Conservation (phyloP, 1,284 basidiomycete species). For the Puccinia polysora region DNA sequence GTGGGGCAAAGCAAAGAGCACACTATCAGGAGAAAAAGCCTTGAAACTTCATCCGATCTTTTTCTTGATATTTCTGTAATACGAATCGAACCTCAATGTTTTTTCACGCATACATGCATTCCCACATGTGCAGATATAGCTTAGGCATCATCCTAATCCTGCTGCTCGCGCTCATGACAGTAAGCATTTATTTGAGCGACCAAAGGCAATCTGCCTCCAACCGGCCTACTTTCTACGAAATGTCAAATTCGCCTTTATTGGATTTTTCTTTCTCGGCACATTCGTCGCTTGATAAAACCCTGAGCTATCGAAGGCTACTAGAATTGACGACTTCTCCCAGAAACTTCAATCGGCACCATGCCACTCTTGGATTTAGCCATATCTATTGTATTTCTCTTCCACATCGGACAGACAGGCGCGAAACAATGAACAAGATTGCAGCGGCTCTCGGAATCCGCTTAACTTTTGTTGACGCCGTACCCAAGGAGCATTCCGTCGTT, state of each 20-base stretch:
- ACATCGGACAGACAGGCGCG: conserved; percentile 58
- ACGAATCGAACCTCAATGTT: background rate
- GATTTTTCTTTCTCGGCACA: conserved; percentile 24
- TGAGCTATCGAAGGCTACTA: conserved; percentile 45
- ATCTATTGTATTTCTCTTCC: conserved; percentile 64
- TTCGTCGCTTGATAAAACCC: conserved; percentile 5
- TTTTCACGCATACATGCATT: conserved; percentile 15
- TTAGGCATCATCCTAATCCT: conserved; percentile 10
- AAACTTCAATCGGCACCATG: conserved; percentile 45
- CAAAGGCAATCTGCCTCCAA: background rate
- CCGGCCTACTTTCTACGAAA: background rate
- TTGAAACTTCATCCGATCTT: too few species aligned
- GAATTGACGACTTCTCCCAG: conserved; percentile 45
- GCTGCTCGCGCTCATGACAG: background rate
- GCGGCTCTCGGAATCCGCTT: conserved; percentile 51
- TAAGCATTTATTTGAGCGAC: background rate
- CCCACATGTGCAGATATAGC: conserved; percentile 12
- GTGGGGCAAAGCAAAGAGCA: too few species aligned
- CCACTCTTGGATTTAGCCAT: conserved; percentile 51
- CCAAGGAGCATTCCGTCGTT: conserved; percentile 47
- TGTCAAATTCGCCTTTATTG: conserved; percentile 1
- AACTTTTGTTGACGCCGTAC: conserved; percentile 49
- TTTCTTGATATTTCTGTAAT: too few species aligned
- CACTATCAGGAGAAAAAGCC: too few species aligned
- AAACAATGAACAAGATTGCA: conserved; percentile 62